Evolutionary conservation across 352 stramenopile genomes (phyloP), one percentile per base, ranked within the genome.

Genomic region (Globisporangium perplexum): DNA sequence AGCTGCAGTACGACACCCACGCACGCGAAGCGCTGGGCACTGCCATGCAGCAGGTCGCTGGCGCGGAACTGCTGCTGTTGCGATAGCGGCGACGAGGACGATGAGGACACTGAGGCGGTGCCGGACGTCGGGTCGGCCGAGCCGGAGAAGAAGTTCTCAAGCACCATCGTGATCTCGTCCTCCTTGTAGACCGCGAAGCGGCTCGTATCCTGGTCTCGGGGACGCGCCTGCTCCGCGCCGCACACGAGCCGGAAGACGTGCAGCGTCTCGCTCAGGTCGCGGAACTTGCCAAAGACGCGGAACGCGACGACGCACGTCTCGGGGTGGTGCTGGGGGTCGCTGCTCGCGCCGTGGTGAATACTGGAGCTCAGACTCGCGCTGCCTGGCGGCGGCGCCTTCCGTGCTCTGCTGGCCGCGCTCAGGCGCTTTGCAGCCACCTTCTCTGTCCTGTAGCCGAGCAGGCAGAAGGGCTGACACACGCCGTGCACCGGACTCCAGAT

Each of bases 131-230:
- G 3, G 5, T 39, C 33, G 10, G 38, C 18, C 20, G 28, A 15
- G 0, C 52, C 61, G n/a, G 58, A 53, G 35, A 80, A 74, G 60
- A 63, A 86, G 52, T 90, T 93, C 41, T 86, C 75, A 26, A 93
- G 61, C 0, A 60, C 65, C 83, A 93, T 88, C 3, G 77, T 86
- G 65, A 93, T 86, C 35, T 90, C 82, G 47, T 86, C 77, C 46
- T 93, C 82, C 46, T 93, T 93, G 68, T 89, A 93, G 41, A 90
- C 61, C 33, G 67, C 75, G 23, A 93, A 93, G 12, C 65, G 68
- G 28, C 69, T 75, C 11, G 63, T 73, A 54, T 93, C 79, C 1
- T 50, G 50, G 28, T 51, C 66, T 0, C 55, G 51, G 0, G 59
- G 47, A 10, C 65, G 47, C 0, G 45, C 44, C 24, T 59, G 72